phyloP scores from a whole-genome alignment of 345 rosid genomes.

The Populus simonii region DNA sequence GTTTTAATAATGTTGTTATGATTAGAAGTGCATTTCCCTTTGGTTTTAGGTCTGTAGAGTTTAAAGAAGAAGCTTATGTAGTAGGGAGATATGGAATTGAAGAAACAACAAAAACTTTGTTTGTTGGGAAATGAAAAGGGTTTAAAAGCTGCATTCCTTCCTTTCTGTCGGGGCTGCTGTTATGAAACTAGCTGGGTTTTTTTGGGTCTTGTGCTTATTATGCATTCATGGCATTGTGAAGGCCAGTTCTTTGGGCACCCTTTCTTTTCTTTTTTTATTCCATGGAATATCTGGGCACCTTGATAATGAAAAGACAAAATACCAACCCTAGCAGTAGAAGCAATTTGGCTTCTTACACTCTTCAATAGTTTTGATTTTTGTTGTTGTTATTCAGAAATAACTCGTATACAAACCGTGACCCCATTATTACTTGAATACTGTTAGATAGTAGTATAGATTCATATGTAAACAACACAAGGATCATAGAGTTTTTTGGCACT shows the following conservation, averaged over 20 bases:
- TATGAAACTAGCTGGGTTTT: conserved; percentile 34
- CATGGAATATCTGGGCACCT: conserved; percentile 5
- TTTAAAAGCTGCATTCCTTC: conserved; percentile 75
- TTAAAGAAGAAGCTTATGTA: conserved; percentile 13
- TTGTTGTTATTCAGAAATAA: too few species aligned
- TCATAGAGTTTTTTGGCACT: not conserved
- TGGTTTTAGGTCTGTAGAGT: not conserved
- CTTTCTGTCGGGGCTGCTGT: conserved; percentile 91
- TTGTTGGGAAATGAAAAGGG: conserved; percentile 64
- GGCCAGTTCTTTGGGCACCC: conserved; percentile 14
- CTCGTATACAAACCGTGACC: not conserved
- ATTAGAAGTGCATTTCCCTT: not conserved
- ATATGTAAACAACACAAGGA: not conserved
- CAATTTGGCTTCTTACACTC: not conserved
- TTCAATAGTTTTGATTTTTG: not conserved
- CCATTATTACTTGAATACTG: not conserved
- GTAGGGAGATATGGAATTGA: conserved; percentile 7
- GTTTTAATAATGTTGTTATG: not conserved
- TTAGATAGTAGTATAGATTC: not conserved
- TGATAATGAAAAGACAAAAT: conserved; percentile 22
- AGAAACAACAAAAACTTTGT: conserved; percentile 32
- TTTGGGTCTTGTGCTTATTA: conserved; percentile 42
- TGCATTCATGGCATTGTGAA: conserved; percentile 22
- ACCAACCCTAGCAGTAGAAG: conserved; percentile 1
- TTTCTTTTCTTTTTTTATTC: not conserved